These are phyloP conservation scores for Pichia sporocuriosa DNA, from an alignment of 805 yeast species.

Conservation along the genomic window DNA sequence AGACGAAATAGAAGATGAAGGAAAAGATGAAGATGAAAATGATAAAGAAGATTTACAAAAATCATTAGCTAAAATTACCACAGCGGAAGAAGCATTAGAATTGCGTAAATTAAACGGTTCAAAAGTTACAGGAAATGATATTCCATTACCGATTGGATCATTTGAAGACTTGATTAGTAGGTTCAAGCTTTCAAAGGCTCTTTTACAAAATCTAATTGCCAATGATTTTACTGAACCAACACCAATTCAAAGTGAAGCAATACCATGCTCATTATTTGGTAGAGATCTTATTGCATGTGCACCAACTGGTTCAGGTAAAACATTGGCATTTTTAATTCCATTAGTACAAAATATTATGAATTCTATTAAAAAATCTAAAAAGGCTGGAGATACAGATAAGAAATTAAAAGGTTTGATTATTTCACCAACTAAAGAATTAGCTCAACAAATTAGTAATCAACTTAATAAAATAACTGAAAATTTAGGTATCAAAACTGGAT, in stretches of 20 bases:
- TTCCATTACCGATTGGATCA: conserved; percentile 87
- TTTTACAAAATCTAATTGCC: conserved; percentile 57
- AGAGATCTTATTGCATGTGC: conserved; percentile 91
- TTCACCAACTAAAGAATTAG: conserved; percentile 93
- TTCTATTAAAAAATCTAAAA: conserved; percentile 39
- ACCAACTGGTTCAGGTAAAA: conserved; percentile 98
- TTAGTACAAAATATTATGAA: conserved; percentile 46
- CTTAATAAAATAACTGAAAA: conserved; percentile 53
- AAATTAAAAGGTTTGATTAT: conserved; percentile 73
- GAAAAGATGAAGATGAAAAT: conserved; percentile 23
- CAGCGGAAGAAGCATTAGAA: conserved; percentile 50
- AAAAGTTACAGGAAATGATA: conserved; percentile 75
- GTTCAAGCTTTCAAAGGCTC: conserved; percentile 52
- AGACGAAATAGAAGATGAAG: conserved; percentile 24
- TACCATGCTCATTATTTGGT: conserved; percentile 62
- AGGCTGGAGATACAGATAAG: conserved; percentile 24
- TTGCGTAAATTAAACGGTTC: conserved; percentile 56
- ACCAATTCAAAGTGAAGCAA: conserved; percentile 84
- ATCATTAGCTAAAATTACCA: conserved; percentile 35
- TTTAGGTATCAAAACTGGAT: conserved; percentile 50
- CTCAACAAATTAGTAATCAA: conserved; percentile 74
- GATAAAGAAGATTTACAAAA: conserved; percentile 12
- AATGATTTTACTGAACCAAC: conserved; percentile 82
- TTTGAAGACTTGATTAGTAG: conserved; percentile 73
- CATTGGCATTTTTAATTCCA: conserved; percentile 84